phyloP scores from a whole-genome alignment of 345 rosid species.

The Eucalyptus victrix region DNA sequence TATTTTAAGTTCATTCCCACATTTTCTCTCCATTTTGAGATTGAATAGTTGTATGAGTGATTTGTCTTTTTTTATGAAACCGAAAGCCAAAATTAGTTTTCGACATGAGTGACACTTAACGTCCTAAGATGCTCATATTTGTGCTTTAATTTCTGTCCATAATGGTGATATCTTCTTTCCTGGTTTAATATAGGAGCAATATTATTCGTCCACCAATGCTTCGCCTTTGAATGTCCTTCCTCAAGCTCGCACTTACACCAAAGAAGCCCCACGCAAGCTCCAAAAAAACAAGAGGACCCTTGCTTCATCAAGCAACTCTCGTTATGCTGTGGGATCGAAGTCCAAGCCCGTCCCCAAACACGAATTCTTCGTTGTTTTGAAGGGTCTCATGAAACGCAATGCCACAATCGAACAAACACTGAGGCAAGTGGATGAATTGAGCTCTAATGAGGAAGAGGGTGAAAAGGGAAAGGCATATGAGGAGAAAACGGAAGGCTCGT shows the following conservation, averaged over 20 bases:
- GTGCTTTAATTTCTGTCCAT: background rate
- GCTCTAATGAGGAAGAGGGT: conserved; percentile 1
- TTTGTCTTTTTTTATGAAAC: too few species aligned
- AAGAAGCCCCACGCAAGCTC: conserved; percentile 76
- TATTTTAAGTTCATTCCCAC: too few species aligned
- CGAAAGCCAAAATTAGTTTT: too few species aligned
- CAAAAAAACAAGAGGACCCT: conserved; percentile 34
- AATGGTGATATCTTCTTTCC: too few species aligned
- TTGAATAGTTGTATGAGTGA: too few species aligned
- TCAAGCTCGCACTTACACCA: conserved; percentile 77
- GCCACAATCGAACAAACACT: background rate
- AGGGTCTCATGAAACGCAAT: background rate
- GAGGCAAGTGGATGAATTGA: background rate
- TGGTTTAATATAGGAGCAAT: too few species aligned
- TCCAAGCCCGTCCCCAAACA: conserved; percentile 5
- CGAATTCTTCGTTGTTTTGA: background rate
- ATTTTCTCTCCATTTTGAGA: too few species aligned
- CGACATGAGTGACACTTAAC: too few species aligned
- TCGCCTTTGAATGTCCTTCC: conserved; percentile 34
- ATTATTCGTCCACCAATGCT: too few species aligned
- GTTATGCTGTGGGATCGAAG: background rate
- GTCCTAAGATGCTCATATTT: too few species aligned
- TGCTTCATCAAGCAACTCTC: conserved; percentile 39
- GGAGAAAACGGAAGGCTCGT: background rate
- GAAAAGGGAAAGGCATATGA: background rate